Conservation (phyloP, 2,329 filamentous ascomycete genomes). For the Penicillium sp. region DNA sequence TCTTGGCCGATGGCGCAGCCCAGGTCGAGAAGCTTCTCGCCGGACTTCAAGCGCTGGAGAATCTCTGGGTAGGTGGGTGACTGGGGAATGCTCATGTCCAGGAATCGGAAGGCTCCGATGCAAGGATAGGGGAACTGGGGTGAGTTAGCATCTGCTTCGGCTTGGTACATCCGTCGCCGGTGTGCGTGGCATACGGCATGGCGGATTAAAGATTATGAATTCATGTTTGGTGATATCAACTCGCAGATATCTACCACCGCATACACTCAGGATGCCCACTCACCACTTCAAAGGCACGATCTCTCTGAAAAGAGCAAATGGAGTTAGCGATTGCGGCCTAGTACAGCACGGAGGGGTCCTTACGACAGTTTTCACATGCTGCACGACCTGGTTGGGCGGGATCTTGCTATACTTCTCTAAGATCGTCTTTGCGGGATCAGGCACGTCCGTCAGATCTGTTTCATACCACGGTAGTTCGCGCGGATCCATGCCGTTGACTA, state of each 20-base stretch:
- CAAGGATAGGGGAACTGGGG: slow-evolving; percentile 25
- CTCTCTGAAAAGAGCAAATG: slow-evolving; percentile 11
- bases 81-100: slow-evolving; percentile 22
- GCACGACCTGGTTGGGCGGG: slow-evolving; percentile 9
- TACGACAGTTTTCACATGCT: slow-evolving; percentile 21
- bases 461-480: slow-evolving; percentile 20
- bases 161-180: not conserved
- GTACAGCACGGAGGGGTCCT: not conserved
- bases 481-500: slow-evolving; percentile 12
- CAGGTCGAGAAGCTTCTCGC: slow-evolving; percentile 22
- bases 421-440: slow-evolving; percentile 18
- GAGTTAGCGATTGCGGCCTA: not conserved
- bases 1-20: slow-evolving; percentile 27
- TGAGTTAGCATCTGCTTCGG: not conserved
- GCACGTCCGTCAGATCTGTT: slow-evolving; percentile 9
- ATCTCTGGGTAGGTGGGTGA: slow-evolving; percentile 22
- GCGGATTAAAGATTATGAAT: no score
- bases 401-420: slow-evolving; percentile 22
- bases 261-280: no score
- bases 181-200: not conserved
- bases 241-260: no score
- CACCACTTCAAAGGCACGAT: slow-evolving; percentile 20
- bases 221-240: no score
- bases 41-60: slow-evolving; percentile 19
- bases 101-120: slow-evolving; percentile 23